Evolutionary conservation across 2,329 filamentous ascomycete species (phyloP).

Genomic region (Metarhizium anisopliae): DNA sequence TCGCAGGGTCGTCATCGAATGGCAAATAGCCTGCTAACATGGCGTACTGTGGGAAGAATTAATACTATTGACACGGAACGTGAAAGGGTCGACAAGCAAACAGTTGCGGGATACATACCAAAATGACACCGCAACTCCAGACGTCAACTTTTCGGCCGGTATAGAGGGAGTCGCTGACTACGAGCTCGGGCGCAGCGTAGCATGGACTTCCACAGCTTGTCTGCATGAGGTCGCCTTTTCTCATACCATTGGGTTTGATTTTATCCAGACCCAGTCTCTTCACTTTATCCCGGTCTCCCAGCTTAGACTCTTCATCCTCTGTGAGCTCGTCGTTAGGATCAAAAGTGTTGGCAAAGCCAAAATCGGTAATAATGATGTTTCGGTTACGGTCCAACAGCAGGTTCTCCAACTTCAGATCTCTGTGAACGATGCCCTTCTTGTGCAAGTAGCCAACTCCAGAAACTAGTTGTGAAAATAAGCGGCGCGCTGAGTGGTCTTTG

Average conservation of each 20-base stretch:
- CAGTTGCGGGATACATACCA: conserved; percentile 55
- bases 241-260: conserved; percentile 61
- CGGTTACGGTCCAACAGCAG: conserved; percentile 88
- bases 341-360: conserved; percentile 98
- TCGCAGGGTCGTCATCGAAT: conserved; percentile 96
- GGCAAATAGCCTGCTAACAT: conserved; percentile 97
- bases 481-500: conserved; percentile 83
- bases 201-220: conserved; percentile 97
- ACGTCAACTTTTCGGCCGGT: conserved; percentile 97
- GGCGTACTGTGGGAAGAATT: conserved; percentile 62
- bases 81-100: background rate
- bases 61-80: conserved; percentile 6
- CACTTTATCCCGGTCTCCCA: conserved; percentile 81
- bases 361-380: conserved; percentile 99
- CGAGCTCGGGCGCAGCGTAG: conserved; percentile 92
- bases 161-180: conserved; percentile 95
- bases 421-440: conserved; percentile 97
- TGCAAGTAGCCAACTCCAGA: conserved; percentile 96
- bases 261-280: conserved; percentile 80
- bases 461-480: conserved; percentile 89
- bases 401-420: conserved; percentile 95
- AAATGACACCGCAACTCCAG: conserved; percentile 97
- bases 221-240: conserved; percentile 94
- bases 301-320: conserved; percentile 81
- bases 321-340: conserved; percentile 78